Evolutionary conservation across 768 basidiomycete species (phyloP), one percentile per base, ranked within the genome.

Genomic region (Lanmaoa pseudosensibilis): DNA sequence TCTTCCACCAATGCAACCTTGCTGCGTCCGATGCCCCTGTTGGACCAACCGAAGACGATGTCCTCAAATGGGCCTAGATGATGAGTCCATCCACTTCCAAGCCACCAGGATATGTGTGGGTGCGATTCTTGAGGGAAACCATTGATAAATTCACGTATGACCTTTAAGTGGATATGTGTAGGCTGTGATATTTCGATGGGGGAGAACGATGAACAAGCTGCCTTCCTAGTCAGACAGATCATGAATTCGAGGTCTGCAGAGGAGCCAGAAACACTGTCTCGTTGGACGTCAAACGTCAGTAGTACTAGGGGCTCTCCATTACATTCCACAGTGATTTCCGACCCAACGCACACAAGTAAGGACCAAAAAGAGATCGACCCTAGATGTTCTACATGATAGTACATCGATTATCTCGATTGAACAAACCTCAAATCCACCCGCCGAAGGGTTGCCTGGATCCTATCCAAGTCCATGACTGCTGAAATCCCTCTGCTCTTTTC

Each of bases 1-100:
- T 75, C 27, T 80, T 82, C 69, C 80, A 82, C 55, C 81, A 82
- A 62, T 84, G 83, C 69, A 85, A 85, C 67, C 74, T 84, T 21
- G 83, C 83, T 23, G 80, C 79, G 10, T 78, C 77, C 30, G 77
- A 76, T 48, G 76, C 74, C 52, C 83, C 83, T 34, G 60, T 59
- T 6, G 83, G 83, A 9, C 83, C 83, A 5, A 66, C 63, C 25
- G 68, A 67, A 18, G 75, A 78, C 56, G 83, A 84, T 60, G 61
- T 83, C 39, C 63, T 64, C 52, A 61, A 63, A 47, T 82, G 75
- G 66, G 78, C 79, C 39, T 81, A 67, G 66, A 63, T 16, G 57
- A 55, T 44, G 50, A 18, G 15, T 19, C n/a, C 27, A 33, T n/a
- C 3, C 15, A 37, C 27, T 41, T 15, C 11, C 36, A 30, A 43